These are phyloP conservation scores for Asterionellopsis glacialis DNA, from an alignment of 108 stramenopile species.

Conservation along the genomic window DNA sequence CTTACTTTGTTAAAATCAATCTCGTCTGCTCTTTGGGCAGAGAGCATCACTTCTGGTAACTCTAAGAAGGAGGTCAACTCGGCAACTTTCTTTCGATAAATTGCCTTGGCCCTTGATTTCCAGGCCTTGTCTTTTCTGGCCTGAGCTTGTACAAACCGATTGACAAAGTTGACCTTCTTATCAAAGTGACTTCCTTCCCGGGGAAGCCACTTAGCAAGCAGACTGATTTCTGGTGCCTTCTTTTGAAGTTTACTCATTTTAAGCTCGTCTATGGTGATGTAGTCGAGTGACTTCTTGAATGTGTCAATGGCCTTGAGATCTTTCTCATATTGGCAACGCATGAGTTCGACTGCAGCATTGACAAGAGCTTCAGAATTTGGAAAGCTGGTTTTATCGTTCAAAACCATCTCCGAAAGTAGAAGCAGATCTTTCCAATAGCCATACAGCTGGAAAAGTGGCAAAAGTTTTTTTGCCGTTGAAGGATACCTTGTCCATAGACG, in stretches of 20 bases:
- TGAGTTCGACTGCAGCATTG: conserved; percentile 6
- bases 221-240: conserved; percentile 16
- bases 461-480: conserved; percentile 10
- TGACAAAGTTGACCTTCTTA: conserved; percentile 22
- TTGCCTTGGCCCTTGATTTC: conserved; percentile 6
- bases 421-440: conserved; percentile 40
- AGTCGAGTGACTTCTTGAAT: conserved; percentile 1
- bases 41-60: conserved; percentile 30
- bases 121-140: background rate
- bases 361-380: background rate
- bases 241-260: background rate
- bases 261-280: no score
- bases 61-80: conserved; percentile 18
- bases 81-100: conserved; percentile 23
- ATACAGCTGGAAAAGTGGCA: conserved; percentile 31
- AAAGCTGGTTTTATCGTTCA: background rate
- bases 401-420: background rate
- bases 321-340: conserved; percentile 6
- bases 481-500: conserved; percentile 10
- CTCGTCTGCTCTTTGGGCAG: conserved; percentile 16
- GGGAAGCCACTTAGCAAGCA: conserved; percentile 34
- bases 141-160: conserved; percentile 1
- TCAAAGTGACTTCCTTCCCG: conserved; percentile 29
- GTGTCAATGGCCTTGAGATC: conserved; percentile 6
- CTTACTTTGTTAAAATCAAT: conserved; percentile 24